Evolutionary conservation across 805 yeast genomes (phyloP).

Genomic region (Cyberlindnera japonica): DNA sequence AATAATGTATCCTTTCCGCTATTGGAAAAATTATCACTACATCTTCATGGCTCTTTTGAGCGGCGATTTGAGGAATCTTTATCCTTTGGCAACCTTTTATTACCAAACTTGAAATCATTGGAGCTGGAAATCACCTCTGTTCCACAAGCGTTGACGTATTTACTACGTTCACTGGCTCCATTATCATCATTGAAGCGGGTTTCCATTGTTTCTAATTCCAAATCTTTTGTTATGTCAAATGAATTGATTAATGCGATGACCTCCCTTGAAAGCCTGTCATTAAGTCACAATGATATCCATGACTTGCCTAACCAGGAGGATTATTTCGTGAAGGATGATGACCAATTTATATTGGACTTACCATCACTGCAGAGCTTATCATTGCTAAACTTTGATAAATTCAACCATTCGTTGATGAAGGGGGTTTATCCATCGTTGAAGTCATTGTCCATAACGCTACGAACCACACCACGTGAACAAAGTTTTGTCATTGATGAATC

Average conservation of each 20-base stretch:
- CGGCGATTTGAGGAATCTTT: constrained; percentile 16
- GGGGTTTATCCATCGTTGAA: constrained; percentile 10
- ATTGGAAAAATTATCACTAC: constrained; percentile 9
- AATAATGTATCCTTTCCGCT: constrained; percentile 12
- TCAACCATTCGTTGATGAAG: constrained; percentile 10
- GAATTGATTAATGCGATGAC: constrained; percentile 8
- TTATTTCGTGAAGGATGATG: background rate
- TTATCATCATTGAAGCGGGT: background rate
- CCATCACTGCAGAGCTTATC: constrained; percentile 4
- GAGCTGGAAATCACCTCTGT: constrained; percentile 12
- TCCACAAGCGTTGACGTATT: constrained; percentile 7
- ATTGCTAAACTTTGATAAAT: constrained; percentile 16
- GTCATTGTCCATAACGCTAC: constrained; percentile 1
- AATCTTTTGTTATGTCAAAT: constrained; percentile 11
- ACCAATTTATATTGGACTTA: constrained; percentile 4
- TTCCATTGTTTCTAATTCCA: constrained; percentile 8
- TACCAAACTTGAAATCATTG: constrained; percentile 10
- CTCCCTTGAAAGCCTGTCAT: background rate
- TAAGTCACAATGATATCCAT: constrained; percentile 12
- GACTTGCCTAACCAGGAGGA: constrained; percentile 9
- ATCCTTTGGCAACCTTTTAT: constrained; percentile 10
- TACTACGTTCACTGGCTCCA: constrained; percentile 1
- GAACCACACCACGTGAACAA: constrained; percentile 10
- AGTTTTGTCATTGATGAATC: constrained; percentile 3
- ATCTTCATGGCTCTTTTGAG: constrained; percentile 21